A percentile compares a stretch with the other conserved stretches of the same genome.
Conservation (phyloP, 2,329 filamentous ascomycete genomes). For the Fonsecaea erecta region DNA sequence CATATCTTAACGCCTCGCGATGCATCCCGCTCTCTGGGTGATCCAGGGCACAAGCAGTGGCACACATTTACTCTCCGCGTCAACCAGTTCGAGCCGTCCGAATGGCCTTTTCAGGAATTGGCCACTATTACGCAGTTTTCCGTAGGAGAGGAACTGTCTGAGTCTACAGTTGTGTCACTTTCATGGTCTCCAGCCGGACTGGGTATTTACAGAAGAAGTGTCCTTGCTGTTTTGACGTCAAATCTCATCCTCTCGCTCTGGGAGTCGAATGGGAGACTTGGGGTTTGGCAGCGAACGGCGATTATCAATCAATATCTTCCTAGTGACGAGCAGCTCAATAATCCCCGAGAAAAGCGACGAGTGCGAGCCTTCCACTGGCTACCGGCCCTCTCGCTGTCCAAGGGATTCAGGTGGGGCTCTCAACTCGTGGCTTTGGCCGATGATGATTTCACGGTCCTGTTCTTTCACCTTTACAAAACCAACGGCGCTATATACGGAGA, state of each 20-base stretch:
- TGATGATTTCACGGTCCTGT: constrained; percentile 39
- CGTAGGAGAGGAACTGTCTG: constrained; percentile 63
- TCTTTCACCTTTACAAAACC: constrained; percentile 28
- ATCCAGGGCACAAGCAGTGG: constrained; percentile 41
- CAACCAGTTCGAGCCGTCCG: constrained; percentile 58
- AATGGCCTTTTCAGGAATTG: constrained; percentile 55
- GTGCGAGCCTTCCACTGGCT: constrained; percentile 52
- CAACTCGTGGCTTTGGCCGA: constrained; percentile 46
- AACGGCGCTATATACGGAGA: constrained; percentile 23
- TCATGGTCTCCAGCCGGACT: constrained; percentile 64
- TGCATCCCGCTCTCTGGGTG: constrained; percentile 30
- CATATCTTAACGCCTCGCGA: constrained; percentile 53
- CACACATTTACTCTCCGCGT: constrained; percentile 50
- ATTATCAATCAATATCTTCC: constrained; percentile 56
- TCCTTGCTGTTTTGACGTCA: constrained; percentile 61
- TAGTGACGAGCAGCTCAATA: constrained; percentile 30
- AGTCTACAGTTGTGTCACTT: constrained; percentile 54
- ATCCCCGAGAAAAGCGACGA: constrained; percentile 41
- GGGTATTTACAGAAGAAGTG: constrained; percentile 58
- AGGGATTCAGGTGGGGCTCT: constrained; percentile 42
- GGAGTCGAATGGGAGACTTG: constrained; percentile 53
- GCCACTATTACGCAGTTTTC: constrained; percentile 56
- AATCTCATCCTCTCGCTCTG: constrained; percentile 63
- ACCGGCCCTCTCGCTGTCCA: constrained; percentile 22
- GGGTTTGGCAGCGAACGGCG: constrained; percentile 57